Percentiles rank a stretch among this genome's conserved stretches.
Conservation (phyloP, 305 asterid species). For the Salvia sclarea region DNA sequence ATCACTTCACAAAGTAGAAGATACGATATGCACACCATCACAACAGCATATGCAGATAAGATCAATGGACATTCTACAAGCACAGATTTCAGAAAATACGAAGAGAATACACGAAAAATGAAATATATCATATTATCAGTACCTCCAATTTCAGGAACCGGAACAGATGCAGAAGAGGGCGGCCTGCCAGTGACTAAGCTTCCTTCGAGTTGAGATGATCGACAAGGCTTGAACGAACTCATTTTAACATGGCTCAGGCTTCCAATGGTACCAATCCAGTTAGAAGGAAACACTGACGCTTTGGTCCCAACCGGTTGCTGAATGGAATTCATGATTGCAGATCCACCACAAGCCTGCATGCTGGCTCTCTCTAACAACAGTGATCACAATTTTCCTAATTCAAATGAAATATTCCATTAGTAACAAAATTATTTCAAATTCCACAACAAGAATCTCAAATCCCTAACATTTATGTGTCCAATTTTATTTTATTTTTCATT, state of each 20-base stretch:
- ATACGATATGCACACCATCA: not conserved
- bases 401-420: slow-evolving; percentile 14
- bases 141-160: slow-evolving; percentile 58
- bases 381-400: slow-evolving; percentile 13
- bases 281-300: slow-evolving; percentile 40
- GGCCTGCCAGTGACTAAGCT: slow-evolving; percentile 68
- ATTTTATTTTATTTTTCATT: too few species aligned
- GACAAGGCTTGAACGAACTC: slow-evolving; percentile 49
- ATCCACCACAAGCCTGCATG: slow-evolving; percentile 55
- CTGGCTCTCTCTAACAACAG: slow-evolving; percentile 15
- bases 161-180: slow-evolving; percentile 58
- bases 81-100: not conserved
- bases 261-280: slow-evolving; percentile 38
- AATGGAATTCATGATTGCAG: slow-evolving; percentile 46
- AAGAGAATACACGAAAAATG: not conserved
- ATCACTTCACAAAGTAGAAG: not conserved
- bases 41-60: not conserved
- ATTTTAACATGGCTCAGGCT: slow-evolving; percentile 42
- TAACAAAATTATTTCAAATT: not conserved
- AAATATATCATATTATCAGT: slow-evolving; percentile 11
- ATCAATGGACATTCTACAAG: not conserved
- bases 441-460: not conserved
- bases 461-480: not conserved
- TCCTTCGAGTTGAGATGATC: slow-evolving; percentile 58
- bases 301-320: slow-evolving; percentile 48